Base-by-base conservation (phyloP, 306 rosid genomes). In the Mimosa pudica region DNA sequence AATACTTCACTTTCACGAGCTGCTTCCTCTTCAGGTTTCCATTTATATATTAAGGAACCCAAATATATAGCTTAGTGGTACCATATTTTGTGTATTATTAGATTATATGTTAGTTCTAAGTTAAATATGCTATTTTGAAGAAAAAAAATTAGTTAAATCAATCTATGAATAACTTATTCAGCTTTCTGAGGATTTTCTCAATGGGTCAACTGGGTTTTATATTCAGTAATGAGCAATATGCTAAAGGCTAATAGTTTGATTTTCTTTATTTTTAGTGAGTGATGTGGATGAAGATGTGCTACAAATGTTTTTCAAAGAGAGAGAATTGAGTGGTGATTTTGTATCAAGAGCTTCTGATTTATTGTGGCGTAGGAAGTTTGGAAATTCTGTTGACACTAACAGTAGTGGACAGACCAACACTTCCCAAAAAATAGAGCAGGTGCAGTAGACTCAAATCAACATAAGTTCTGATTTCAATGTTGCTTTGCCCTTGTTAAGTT, bases 331-430 rank as follows among this genome's bases (percentile, higher is more conserved):
- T 17, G 92, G 94, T 8, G 98, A 94, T 86, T 86, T 94, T 80
- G 78, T 94, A 65, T 88, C 97, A 54, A 90, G 84, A 84, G 84
- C 87, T 88, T 82, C 90, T 70, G 98, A 94, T 86, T 82, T 94
- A 85, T 81, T 92, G 67, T 94, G 98, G 98, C 87, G 20, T 84
- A 85, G 82, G 74, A 85, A 86, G 72, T 77, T 78, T 74, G 48
- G 58, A 57, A 84, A 81, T 63, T 68, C 85, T 62, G 82, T 79
- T 51, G 86, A 78, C 61, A 70, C 82, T 73, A 87, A 80, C 41
- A 75, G 48, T 67, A 87, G 71, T 10, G 14, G 69, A 46, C 75
- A 77, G 75, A 62, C 75, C 5, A 78, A 79, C 52, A 33, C 51
- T 76, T 62, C 91, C 75, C 91, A 79, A 58, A 84, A 74, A 70